Base-by-base conservation (phyloP, 2,329 filamentous ascomycete genomes). In the Verticillium isaacii region DNA sequence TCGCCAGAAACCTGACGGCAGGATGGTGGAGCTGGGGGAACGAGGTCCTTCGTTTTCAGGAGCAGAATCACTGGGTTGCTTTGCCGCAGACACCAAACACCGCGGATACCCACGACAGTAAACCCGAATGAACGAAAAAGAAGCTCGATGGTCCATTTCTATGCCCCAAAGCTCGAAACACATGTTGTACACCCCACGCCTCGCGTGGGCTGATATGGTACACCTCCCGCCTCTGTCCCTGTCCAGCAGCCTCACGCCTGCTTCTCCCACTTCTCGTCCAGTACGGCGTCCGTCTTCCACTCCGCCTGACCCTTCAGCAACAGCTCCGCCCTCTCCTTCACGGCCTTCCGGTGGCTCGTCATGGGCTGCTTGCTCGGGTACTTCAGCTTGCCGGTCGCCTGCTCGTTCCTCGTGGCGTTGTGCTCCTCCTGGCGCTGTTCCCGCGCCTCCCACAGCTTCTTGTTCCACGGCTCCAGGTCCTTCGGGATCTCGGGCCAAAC, bases 21-120 rank as follows among this genome's bases (percentile, higher is more conserved):
- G 89, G 89, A 0, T 94, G 91, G 91, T 90, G 87, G 83, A 84
- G 84, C 32, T 93, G 89, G 90, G 91, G 91, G 3, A 82, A 93
- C 67, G 87, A 94, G 68, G 88, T 85, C 9, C 73, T 92, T 62
- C 85, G 84, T 64, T 93, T 90, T 68, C 91, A 93, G 69, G 80
- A 82, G 63, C 72, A 80, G 7, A 76, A 81, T 41, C 74, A 81
- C 68, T 89, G 85, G 85, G 61, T 70, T 57, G 19, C 6, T 12
- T 23, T n/a, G 64, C 69, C 34, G 56, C 57, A 60, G 57, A 19
- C 19, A 23, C 17, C 7, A 8, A 14, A 12, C 19, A 14, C n/a
- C 14, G 37, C 36, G 12, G 14, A 54, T 57, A 58, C 8, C 50
- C 32, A 34, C 25, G 55, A 39, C 17, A 12, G 45, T 23, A 6